Conservation (phyloP, 2,329 filamentous ascomycete genomes). For the Fusarium hostae region DNA sequence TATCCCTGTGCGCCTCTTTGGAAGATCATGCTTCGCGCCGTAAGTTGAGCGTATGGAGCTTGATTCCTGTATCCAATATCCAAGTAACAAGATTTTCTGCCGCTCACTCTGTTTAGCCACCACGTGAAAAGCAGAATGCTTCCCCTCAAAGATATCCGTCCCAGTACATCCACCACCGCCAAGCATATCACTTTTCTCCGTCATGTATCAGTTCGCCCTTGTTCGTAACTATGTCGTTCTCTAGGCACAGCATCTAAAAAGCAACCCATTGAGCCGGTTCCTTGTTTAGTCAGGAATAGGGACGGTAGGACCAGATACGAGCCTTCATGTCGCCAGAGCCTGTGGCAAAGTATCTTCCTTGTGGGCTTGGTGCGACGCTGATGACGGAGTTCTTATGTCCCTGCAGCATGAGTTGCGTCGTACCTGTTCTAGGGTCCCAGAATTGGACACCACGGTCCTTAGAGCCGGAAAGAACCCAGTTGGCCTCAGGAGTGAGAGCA, state of each 20-base stretch:
- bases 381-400: conserved; percentile 99
- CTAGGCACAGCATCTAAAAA: conserved; percentile 20
- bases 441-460: conserved; percentile 98
- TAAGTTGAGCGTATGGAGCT: conserved; percentile 27
- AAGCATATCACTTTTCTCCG: conserved; percentile 14
- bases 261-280: conserved; percentile 22
- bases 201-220: conserved; percentile 17
- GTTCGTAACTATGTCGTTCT: conserved; percentile 17
- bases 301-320: conserved; percentile 90
- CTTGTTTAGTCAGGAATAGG: conserved; percentile 50
- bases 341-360: conserved; percentile 89
- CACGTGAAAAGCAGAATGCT: conserved; percentile 21
- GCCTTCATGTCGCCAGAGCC: conserved; percentile 98
- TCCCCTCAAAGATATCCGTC: conserved; percentile 14
- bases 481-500: conserved; percentile 90
- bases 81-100: conserved; percentile 41
- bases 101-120: conserved; percentile 28
- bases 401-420: conserved; percentile 97
- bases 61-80: conserved; percentile 33
- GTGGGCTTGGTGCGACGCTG: conserved; percentile 93
- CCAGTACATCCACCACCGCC: conserved; percentile 21
- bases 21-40: conserved; percentile 37
- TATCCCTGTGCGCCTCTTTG: conserved; percentile 45
- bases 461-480: conserved; percentile 96
- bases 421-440: conserved; percentile 94